Evolutionary conservation across 169 alveolate genomes (phyloP).

Genomic region (Cryptosporidium sp.): DNA sequence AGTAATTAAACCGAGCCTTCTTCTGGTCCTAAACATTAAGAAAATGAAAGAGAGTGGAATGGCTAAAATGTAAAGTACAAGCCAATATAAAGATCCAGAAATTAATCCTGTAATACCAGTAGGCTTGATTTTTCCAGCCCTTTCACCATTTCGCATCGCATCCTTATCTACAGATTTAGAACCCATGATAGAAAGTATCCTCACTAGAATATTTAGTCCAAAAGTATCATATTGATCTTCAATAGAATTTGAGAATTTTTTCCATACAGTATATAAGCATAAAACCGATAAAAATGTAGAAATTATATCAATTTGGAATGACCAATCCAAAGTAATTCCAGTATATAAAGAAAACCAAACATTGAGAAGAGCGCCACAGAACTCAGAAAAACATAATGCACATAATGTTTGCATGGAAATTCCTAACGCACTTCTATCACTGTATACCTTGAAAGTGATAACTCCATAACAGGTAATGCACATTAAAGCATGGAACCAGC

Average conservation of each 20-base stretch:
- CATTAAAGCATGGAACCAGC: constrained; percentile 74
- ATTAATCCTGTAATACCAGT: constrained; percentile 46
- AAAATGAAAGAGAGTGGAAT: constrained; percentile 58
- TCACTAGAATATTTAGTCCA: constrained; percentile 76
- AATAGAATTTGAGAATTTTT: constrained; percentile 75
- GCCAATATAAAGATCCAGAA: constrained; percentile 44
- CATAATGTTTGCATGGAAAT: constrained; percentile 80
- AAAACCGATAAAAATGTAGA: constrained; percentile 77
- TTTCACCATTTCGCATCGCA: constrained; percentile 57
- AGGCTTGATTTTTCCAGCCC: constrained; percentile 68
- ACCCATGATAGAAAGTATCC: constrained; percentile 55
- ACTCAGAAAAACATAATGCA: constrained; percentile 79
- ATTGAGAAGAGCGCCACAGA: constrained; percentile 79
- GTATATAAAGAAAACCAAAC: constrained; percentile 73
- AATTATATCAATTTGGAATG: constrained; percentile 78
- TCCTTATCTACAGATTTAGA: constrained; percentile 69
- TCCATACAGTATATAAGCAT: constrained; percentile 74
- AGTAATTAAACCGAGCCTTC: constrained; percentile 65
- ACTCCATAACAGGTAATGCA: constrained; percentile 78
- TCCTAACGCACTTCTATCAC: constrained; percentile 78
- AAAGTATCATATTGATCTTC: constrained; percentile 80
- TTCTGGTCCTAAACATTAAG: constrained; percentile 50
- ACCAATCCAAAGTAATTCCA: constrained; percentile 73
- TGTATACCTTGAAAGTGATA: constrained; percentile 74
- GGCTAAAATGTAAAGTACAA: constrained; percentile 52